A percentile compares a stretch with the other conserved stretches of the same genome.
Evolutionary conservation across 495 filamentous ascomycete genomes (phyloP).

Genomic region (Echria macrotheca): DNA sequence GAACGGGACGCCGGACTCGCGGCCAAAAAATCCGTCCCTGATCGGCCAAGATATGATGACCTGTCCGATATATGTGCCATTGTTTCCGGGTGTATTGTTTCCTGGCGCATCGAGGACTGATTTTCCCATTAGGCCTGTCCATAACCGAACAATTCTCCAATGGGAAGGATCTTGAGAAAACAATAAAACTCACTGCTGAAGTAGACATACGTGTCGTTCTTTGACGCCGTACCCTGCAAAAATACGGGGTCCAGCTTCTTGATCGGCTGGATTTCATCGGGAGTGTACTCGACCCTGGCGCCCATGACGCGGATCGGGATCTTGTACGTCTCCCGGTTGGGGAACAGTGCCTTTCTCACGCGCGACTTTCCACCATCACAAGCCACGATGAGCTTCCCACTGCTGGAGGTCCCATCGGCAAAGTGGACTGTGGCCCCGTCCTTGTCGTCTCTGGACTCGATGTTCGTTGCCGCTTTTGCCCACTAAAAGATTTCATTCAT

Average conservation of each 20-base stretch:
- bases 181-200: slow-evolving; percentile 26
- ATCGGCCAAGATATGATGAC: slow-evolving; percentile 50
- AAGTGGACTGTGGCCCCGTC: slow-evolving; percentile 21
- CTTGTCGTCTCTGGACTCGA: slow-evolving; percentile 15
- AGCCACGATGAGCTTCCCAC: slow-evolving; percentile 25
- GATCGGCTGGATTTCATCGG: slow-evolving; percentile 26
- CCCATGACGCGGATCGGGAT: slow-evolving; percentile 30
- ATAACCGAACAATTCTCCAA: not conserved
- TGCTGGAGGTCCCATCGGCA: slow-evolving; percentile 24
- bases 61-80: slow-evolving; percentile 35
- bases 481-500: slow-evolving; percentile 12
- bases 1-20: slow-evolving; percentile 24
- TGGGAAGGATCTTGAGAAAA: no score
- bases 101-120: slow-evolving; percentile 31
- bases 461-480: slow-evolving; percentile 17
- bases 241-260: slow-evolving; percentile 52
- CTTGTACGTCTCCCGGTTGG: slow-evolving; percentile 12
- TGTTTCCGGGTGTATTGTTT: slow-evolving; percentile 10
- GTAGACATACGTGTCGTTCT: slow-evolving; percentile 45
- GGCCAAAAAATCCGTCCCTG: slow-evolving; percentile 22
- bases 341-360: slow-evolving; percentile 22
- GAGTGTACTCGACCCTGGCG: slow-evolving; percentile 24
- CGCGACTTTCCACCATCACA: slow-evolving; percentile 31
- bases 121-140: not conserved
- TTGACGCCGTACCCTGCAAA: slow-evolving; percentile 55